phyloP scores from a whole-genome alignment of 768 basidiomycete genomes.

The Tylopilus subfusipes region DNA sequence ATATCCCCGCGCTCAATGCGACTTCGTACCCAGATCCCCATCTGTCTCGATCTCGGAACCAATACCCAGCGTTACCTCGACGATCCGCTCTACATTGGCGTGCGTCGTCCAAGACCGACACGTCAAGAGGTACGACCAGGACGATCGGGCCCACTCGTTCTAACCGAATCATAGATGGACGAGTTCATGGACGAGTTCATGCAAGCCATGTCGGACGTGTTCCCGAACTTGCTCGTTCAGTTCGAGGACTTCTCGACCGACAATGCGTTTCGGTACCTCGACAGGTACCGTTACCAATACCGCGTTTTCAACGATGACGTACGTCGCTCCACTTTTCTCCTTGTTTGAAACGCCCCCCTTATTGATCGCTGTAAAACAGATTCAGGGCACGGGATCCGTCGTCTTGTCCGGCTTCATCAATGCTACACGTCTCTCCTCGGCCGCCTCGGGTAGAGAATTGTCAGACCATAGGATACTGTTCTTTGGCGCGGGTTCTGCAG shows the following conservation, averaged over 20 bases:
- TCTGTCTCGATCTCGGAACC: slow-evolving; percentile 73
- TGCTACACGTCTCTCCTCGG: slow-evolving; percentile 59
- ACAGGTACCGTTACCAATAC: slow-evolving; percentile 54
- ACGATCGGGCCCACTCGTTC: neutral
- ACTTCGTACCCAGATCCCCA: slow-evolving; percentile 45
- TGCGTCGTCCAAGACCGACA: slow-evolving; percentile 51
- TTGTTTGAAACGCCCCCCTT: neutral
- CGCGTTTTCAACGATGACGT: slow-evolving; percentile 75
- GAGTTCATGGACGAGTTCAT: slow-evolving; percentile 79
- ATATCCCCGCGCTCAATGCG: neutral
- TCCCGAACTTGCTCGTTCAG: slow-evolving; percentile 67
- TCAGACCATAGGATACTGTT: slow-evolving; percentile 55
- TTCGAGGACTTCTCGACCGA: slow-evolving; percentile 79
- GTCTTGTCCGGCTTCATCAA: slow-evolving; percentile 74
- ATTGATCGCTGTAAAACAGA: slow-evolving; percentile 32
- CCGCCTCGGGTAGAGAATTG: slow-evolving; percentile 38
- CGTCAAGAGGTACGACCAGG: slow-evolving; percentile 37
- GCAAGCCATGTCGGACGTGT: slow-evolving; percentile 58
- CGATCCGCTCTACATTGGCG: slow-evolving; percentile 75
- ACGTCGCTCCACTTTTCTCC: slow-evolving; percentile 20
- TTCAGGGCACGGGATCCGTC: slow-evolving; percentile 74
- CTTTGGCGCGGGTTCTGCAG: slow-evolving; percentile 53
- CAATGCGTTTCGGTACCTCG: slow-evolving; percentile 72
- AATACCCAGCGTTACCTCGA: slow-evolving; percentile 63
- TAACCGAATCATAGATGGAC: slow-evolving; percentile 48